Conservation (phyloP, 2,329 filamentous ascomycete species). For the Eutypella sp. region DNA sequence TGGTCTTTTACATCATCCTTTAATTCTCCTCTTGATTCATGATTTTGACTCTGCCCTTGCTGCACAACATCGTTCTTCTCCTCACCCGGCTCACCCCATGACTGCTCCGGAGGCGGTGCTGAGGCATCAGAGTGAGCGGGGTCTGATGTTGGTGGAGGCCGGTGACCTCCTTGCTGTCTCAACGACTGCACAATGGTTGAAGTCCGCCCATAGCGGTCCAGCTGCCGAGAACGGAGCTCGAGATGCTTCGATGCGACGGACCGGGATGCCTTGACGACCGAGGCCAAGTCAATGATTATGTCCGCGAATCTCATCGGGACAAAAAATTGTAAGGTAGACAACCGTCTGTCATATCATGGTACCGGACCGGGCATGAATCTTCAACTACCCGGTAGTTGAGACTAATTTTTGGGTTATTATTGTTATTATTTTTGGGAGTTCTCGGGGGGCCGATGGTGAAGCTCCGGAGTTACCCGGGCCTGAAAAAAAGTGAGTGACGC, state of each 20-base stretch:
- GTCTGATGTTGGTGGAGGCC: neutral
- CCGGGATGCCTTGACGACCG: slow-evolving; percentile 64
- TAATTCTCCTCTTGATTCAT: slow-evolving; percentile 1
- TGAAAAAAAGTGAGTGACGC: slow-evolving; percentile 12
- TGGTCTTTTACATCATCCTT: neutral
- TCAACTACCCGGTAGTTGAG: neutral
- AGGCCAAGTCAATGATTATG: slow-evolving; percentile 63
- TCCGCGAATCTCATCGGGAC: slow-evolving; percentile 55
- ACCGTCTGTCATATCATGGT: slow-evolving; percentile 17
- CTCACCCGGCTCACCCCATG: slow-evolving; percentile 1
- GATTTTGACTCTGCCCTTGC: neutral
- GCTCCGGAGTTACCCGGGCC: neutral
- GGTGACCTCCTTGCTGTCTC: slow-evolving; percentile 14
- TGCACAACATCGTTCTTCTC: slow-evolving; percentile 2
- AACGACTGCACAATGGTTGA: slow-evolving; percentile 38
- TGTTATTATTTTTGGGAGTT: too few relatives aligned
- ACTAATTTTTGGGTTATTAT: neutral
- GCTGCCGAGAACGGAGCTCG: slow-evolving; percentile 50
- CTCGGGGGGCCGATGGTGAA: slow-evolving; percentile 4
- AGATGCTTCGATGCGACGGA: slow-evolving; percentile 61
- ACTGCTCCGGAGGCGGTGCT: slow-evolving; percentile 2
- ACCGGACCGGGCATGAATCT: neutral
- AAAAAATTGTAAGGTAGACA: slow-evolving; percentile 6
- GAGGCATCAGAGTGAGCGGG: slow-evolving; percentile 1
- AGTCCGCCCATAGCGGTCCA: slow-evolving; percentile 44